Conservation (phyloP, 208 protist genomes). For the Borovskyia barvae region DNA sequence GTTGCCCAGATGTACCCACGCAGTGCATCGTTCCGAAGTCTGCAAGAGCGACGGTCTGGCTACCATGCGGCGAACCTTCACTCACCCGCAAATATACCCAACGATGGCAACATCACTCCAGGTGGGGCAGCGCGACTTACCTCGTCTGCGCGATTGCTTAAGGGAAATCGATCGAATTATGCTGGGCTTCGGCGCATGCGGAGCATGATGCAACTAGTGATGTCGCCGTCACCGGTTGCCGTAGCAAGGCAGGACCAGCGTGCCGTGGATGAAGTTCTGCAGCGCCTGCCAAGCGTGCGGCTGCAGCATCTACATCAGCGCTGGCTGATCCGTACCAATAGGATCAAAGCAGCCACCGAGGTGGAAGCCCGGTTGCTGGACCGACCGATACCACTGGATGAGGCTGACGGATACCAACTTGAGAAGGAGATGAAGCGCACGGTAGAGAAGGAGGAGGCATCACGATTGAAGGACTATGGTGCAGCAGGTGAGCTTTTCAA, state of each 20-base stretch:
- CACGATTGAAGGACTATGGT: conserved; percentile 16
- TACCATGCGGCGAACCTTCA: too few species aligned
- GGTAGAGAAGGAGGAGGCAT: conserved; percentile 23
- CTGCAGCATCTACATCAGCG: conserved; percentile 54
- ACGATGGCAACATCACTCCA: too few species aligned
- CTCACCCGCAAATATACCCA: too few species aligned
- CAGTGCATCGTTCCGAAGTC: not conserved
- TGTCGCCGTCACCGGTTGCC: not conserved
- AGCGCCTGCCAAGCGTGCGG: conserved; percentile 25
- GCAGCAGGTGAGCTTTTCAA: conserved; percentile 20
- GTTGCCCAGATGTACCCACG: not conserved
- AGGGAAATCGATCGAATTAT: too few species aligned
- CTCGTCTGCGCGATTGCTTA: too few species aligned
- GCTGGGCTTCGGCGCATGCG: not conserved
- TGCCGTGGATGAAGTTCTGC: conserved; percentile 13
- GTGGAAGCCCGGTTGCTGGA: conserved; percentile 48
- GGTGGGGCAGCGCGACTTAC: too few species aligned
- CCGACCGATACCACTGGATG: conserved; percentile 52
- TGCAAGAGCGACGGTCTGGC: too few species aligned
- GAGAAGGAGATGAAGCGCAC: conserved; percentile 23
- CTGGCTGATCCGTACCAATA: conserved; percentile 41
- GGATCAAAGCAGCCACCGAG: conserved; percentile 29
- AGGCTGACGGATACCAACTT: conserved; percentile 35
- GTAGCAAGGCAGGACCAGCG: not conserved
- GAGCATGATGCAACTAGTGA: not conserved